Evolutionary conservation across 108 stramenopile genomes (phyloP), one percentile per base, ranked within the genome.

Genomic region (Cylindrotheca fusiformis): DNA sequence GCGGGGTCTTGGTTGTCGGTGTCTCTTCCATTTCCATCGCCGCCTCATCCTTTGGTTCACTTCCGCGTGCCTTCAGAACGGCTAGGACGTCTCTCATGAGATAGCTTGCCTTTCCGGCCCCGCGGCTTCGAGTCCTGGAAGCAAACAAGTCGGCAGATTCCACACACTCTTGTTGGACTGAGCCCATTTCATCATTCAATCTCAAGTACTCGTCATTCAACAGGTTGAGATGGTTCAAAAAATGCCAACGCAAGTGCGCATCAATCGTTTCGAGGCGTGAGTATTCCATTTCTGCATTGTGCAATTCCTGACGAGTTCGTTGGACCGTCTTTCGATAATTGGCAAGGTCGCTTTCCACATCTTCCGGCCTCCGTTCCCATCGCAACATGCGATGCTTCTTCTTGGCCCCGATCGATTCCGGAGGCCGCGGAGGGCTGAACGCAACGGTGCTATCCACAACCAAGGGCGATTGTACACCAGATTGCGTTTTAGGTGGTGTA

Each of bases 351-450:
- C 72, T 68, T 49, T 89, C 87, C 12, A 94, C 78, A 48, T 89
- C 90, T 22, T 79, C 60, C 17, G 93, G 93, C 24, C 85, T 58
- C 25, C 71, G 73, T 63, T 94, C 87, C 93, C 93, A 94, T 52
- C 93, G 70, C 41, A 77, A 65, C 76, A 94, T 67, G 31, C 93
- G 74, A 64, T 87, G 82, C 52, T 81, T 84, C 53, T 89, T 89
- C 60, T 94, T 94, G 32, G 75, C 31, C 0, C 81, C 84, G 22
- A 80, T 75, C 1, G 89, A 91, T 62, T 94, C 89, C n/a, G 90
- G 93, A 51, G 85, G 89, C 32, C 88, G 79, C 6, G 93, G 93
- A 17, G 93, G 93, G 67, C 91, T 84, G 60, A 91, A 91, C 27
- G 88, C 80, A 14, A 82, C 81, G 24, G 85, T 58, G 17, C 79